Percentiles rank a stretch among this genome's conserved stretches.
Conservation (phyloP, 768 basidiomycete genomes). For the Leccinum sublutescens region DNA sequence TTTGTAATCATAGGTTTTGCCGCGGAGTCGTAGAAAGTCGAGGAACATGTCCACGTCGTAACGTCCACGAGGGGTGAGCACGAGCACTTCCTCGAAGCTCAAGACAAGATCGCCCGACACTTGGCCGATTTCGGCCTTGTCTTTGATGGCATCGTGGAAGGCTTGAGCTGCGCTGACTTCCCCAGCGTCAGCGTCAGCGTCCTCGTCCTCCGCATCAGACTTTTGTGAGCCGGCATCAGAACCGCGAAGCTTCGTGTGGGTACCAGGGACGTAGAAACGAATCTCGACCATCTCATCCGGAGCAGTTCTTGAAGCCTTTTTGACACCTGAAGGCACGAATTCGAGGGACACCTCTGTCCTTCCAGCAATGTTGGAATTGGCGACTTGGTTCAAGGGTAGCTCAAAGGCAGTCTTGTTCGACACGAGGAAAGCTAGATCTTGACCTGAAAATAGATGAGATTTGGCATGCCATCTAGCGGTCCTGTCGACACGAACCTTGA, state of each 20-base stretch:
- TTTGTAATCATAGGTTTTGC: slow-evolving; percentile 99
- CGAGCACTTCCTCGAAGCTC: slow-evolving; percentile 92
- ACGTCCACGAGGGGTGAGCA: slow-evolving; percentile 92
- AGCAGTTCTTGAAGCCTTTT: slow-evolving; percentile 41
- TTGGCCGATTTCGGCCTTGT: slow-evolving; percentile 92
- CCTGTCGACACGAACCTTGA: slow-evolving; percentile 58
- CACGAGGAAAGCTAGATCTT: slow-evolving; percentile 88
- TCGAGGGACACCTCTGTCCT: slow-evolving; percentile 99
- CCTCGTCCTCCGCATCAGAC: slow-evolving; percentile 64
- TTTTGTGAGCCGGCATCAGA: slow-evolving; percentile 76
- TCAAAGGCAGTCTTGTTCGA: slow-evolving; percentile 88
- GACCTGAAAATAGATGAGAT: slow-evolving; percentile 47
- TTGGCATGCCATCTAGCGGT: neutral
- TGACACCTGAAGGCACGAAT: slow-evolving; percentile 56
- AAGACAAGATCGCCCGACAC: slow-evolving; percentile 89
- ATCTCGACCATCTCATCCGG: slow-evolving; percentile 94
- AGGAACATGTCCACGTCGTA: slow-evolving; percentile 99
- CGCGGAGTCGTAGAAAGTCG: slow-evolving; percentile 90
- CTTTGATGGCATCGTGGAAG: slow-evolving; percentile 95
- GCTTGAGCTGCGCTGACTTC: slow-evolving; percentile 92
- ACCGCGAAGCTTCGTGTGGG: slow-evolving; percentile 55
- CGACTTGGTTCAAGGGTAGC: slow-evolving; percentile 79
- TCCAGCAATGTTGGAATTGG: slow-evolving; percentile 97
- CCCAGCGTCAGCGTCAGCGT: slow-evolving; percentile 52
- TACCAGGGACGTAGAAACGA: slow-evolving; percentile 92